phyloP scores from a whole-genome alignment of 495 filamentous ascomycete species.

The Podospora appendiculata region DNA sequence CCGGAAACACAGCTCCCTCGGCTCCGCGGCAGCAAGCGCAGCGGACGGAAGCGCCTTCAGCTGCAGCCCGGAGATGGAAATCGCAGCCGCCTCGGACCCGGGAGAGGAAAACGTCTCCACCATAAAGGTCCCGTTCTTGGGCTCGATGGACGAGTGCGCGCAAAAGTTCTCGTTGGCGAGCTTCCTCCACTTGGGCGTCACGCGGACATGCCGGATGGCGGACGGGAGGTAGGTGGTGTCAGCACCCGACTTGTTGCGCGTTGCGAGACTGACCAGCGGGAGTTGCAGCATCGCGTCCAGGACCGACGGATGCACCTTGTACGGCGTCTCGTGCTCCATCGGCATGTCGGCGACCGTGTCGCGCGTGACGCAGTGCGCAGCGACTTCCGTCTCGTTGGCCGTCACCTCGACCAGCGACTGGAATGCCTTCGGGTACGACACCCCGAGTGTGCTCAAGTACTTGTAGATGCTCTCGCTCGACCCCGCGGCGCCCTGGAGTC shows the following conservation, averaged over 20 bases:
- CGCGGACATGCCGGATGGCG: conserved; percentile 21
- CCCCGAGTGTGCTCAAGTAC: conserved; percentile 13
- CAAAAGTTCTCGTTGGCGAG: conserved; percentile 19
- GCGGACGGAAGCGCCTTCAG: conserved; percentile 10
- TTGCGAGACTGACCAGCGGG: conserved; percentile 18
- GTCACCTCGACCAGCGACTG: conserved; percentile 28
- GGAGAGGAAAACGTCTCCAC: conserved; percentile 23
- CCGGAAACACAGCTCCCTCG: conserved; percentile 33
- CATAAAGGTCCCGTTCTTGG: conserved; percentile 16
- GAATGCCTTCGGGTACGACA: conserved; percentile 30
- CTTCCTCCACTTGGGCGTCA: conserved; percentile 19
- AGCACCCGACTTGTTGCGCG: neutral
- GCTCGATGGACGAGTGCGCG: conserved; percentile 19
- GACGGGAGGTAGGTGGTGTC: conserved; percentile 16
- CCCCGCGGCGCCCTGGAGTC: conserved; percentile 1
- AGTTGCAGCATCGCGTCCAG: conserved; percentile 39
- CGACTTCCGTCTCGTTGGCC: conserved; percentile 18
- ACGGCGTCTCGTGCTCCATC: conserved; percentile 31
- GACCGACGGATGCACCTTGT: conserved; percentile 36
- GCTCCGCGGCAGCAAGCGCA: neutral
- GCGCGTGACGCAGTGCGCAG: conserved; percentile 29
- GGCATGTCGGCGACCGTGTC: conserved; percentile 45
- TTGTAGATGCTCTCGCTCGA: conserved; percentile 10
- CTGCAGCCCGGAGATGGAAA: conserved; percentile 26
- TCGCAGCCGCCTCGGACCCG: conserved; percentile 14